Base-by-base conservation (phyloP, 352 stramenopile species). In the Phytophthora gonapodyides region DNA sequence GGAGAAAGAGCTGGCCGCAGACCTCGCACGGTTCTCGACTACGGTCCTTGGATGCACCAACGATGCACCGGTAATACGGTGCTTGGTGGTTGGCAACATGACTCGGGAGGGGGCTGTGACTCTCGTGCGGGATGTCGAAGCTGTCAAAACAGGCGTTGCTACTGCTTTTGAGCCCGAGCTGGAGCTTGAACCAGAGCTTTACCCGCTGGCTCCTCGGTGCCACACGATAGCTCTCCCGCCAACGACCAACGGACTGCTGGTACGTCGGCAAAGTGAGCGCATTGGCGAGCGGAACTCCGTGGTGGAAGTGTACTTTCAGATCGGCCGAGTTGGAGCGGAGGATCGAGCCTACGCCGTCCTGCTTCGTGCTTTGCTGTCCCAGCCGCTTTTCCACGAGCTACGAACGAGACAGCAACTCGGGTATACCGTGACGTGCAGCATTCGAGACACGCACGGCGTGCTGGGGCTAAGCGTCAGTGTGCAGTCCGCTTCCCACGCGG, bases 241-340 rank as follows among this genome's bases (percentile, higher is more conserved):
- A n/a, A 88, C 80, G 13, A 51, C 61, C 7, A 89, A 88, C 43
- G 81, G 81, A 0, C 43, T 92, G 9, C 55, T 91, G 17, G 54
- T 93, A 5, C 80, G 76, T 15, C 80, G 79, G 27, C 57, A 76
- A 35, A 93, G 82, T 52, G 79, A 91, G 40, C 76, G 89, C 31
- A 61, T 82, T 0, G 67, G 77, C 16, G 86, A 96, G 40, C 82
- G 69, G 15, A 96, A 96, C 58, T 91, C 79, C 46, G 73, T 88
- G 10, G 81, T 95, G 9, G 85, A 93, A 34, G 70, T 91, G 30
- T 94, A 96, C 55, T 95, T 90, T 69, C 88, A 96, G 61, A 73
- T 96, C 10, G 85, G 85, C 21, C 70, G 78, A 33, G 65, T 81
- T 36, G 57, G 50, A 16, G 70, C 76, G 19, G 54, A 72, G 49